Base-by-base conservation (phyloP, 352 stramenopile species). In the Phytopythium mirpurense region DNA sequence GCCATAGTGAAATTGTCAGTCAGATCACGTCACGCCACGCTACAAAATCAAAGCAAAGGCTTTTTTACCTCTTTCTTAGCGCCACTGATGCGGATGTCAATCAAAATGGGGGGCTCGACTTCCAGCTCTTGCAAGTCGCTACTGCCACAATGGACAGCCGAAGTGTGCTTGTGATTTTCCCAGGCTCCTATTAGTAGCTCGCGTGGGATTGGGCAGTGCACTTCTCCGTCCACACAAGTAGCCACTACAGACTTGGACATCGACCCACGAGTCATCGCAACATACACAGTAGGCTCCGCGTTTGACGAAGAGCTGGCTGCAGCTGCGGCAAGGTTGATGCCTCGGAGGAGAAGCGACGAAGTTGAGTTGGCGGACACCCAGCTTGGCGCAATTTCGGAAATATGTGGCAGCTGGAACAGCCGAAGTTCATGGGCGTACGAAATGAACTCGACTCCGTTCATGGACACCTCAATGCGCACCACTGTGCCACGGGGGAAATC, bases 361-460 rank as follows among this genome's bases (percentile, higher is more conserved):
- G 57, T 62, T 11, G 67, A 67, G 11, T 43, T 51, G 0, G 63
- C 27, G 1, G 76, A 83, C 21, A 90, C 65, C 77, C 79, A 90
- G 19, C 47, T 68, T 3, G 79, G 79, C 11, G 72, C 67, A 16
- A 90, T 56, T 26, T 80, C 63, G 0, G 67, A 78, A 5, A 88
- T 60, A 2, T 73, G 56, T 12, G 79, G 79, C 5, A 68, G 75
- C 56, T 90, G 79, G 51, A 84, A 88, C 3, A 90, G 61, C 0
- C 64, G 65, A 2, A 86, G 54, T 21, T 85, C 71, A 5, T 63
- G 74, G 3, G 67, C 65, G 40, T 67, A 83, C 2, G 63, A 21
- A 0, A 88, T 56, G 47, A 86, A 90, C 37, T 88, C 80, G 32
- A 84, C 56, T 3, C 80, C 80, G 53, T 88, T 90, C 57, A 90